Conservation (phyloP, 2,329 filamentous ascomycete genomes). For the Xylaria sp. region DNA sequence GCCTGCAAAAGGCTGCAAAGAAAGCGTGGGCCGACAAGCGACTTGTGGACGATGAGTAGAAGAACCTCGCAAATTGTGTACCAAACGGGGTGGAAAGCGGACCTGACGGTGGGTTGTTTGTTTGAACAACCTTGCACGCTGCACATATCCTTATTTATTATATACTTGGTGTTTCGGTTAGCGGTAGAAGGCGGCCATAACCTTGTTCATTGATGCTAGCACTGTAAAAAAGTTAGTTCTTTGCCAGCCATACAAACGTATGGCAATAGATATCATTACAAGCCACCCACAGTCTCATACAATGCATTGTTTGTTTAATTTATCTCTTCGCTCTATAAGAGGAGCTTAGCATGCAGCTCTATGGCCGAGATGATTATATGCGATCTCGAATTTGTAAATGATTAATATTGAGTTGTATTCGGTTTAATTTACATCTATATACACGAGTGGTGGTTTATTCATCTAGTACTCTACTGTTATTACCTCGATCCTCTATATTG, state of each 20-base stretch:
- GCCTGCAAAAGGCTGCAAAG: constrained; percentile 59
- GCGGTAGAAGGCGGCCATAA: not conserved
- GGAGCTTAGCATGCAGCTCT: too few relatives aligned
- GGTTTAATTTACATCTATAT: not conserved
- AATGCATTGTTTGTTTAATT: not conserved
- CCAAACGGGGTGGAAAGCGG: not conserved
- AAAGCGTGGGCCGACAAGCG: constrained; percentile 52
- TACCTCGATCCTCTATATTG: not conserved
- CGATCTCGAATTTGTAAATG: too few relatives aligned
- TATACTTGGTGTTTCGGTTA: constrained; percentile 6
- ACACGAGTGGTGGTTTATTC: not conserved
- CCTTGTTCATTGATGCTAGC: not conserved
- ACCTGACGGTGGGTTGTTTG: not conserved
- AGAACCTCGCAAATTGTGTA: not conserved
- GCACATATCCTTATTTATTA: constrained; percentile 6
- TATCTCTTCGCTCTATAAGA: not conserved
- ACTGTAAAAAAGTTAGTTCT: constrained; percentile 6
- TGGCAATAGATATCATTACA: constrained; percentile 4
- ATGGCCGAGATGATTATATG: too few relatives aligned
- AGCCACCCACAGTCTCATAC: not conserved
- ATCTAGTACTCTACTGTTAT: not conserved
- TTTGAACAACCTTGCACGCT: not conserved
- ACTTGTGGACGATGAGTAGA: constrained; percentile 47
- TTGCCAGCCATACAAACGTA: not conserved
- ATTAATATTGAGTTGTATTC: too few relatives aligned